phyloP scores from a whole-genome alignment of 352 stramenopile genomes.

The Blastocystis sp. region DNA sequence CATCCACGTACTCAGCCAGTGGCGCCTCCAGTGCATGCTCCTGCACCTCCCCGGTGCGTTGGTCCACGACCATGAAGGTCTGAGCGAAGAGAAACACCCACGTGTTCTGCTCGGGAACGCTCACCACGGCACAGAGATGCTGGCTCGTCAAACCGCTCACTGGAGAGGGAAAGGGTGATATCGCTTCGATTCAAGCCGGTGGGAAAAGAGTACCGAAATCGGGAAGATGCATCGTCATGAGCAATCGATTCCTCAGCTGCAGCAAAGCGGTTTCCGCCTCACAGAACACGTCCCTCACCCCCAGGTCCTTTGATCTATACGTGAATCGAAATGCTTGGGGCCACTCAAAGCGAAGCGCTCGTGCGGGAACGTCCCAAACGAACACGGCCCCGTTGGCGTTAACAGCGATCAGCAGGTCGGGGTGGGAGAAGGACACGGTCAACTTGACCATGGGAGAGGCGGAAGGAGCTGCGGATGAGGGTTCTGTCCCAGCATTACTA shows the following conservation, averaged over 20 bases:
- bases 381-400: not conserved
- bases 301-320: not conserved
- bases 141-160: not conserved
- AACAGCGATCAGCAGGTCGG: conserved; percentile 5
- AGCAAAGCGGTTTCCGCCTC: not conserved
- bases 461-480: not conserved
- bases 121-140: not conserved
- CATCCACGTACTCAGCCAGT: not conserved
- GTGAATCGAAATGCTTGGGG: not conserved
- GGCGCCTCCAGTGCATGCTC: not conserved
- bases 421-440: not conserved
- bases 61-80: not conserved
- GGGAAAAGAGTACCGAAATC: not conserved
- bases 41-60: not conserved
- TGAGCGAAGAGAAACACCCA: not conserved
- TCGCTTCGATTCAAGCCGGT: not conserved
- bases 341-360: not conserved
- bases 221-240: not conserved
- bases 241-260: not conserved
- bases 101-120: not conserved
- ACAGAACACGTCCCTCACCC: not conserved
- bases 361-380: not conserved
- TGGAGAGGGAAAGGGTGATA: not conserved
- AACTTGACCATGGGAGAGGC: not conserved
- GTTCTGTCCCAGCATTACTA: not conserved